Evolutionary conservation across 306 rosid species (phyloP).

Genomic region (Dryas octopetala): DNA sequence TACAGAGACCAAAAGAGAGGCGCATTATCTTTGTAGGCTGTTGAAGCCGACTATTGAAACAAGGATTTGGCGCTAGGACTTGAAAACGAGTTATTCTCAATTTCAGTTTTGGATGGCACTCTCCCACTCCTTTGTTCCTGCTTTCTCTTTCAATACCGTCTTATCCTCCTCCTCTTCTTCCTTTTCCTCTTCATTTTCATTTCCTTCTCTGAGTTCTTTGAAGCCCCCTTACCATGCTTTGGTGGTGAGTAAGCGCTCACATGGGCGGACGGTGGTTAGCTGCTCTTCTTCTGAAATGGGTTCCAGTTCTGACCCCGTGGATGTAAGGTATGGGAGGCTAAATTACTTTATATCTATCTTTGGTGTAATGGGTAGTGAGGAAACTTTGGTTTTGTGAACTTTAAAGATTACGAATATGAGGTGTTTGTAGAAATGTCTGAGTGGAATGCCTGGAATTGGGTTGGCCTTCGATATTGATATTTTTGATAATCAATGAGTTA

Average conservation of each 20-base stretch:
- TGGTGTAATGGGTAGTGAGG: neutral
- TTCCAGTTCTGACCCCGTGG: slow-evolving; percentile 32
- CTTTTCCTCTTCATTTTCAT: slow-evolving; percentile 20
- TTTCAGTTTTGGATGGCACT: slow-evolving; percentile 33
- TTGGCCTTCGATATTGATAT: neutral
- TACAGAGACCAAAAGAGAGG: too few species aligned
- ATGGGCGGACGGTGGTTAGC: slow-evolving; percentile 16
- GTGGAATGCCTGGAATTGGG: neutral
- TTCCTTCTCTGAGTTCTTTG: slow-evolving; percentile 16
- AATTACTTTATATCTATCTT: neutral
- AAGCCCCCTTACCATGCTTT: slow-evolving; percentile 22
- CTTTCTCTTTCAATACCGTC: slow-evolving; percentile 25
- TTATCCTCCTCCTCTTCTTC: slow-evolving; percentile 19
- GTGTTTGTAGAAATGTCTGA: slow-evolving; percentile 21
- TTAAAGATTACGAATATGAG: neutral
- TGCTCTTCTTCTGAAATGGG: slow-evolving; percentile 39
- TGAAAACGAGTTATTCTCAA: neutral
- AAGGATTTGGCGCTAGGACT: neutral
- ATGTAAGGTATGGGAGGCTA: slow-evolving; percentile 29
- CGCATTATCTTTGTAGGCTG: neutral
- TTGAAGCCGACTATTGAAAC: neutral
- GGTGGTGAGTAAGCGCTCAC: slow-evolving; percentile 11
- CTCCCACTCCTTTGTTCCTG: slow-evolving; percentile 26
- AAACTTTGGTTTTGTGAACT: neutral
- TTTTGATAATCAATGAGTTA: neutral